Evolutionary conservation across 1,139 yeast genomes (phyloP), one percentile per base, ranked within the genome.

Genomic region (Suzukiozyma palmioleophila): DNA sequence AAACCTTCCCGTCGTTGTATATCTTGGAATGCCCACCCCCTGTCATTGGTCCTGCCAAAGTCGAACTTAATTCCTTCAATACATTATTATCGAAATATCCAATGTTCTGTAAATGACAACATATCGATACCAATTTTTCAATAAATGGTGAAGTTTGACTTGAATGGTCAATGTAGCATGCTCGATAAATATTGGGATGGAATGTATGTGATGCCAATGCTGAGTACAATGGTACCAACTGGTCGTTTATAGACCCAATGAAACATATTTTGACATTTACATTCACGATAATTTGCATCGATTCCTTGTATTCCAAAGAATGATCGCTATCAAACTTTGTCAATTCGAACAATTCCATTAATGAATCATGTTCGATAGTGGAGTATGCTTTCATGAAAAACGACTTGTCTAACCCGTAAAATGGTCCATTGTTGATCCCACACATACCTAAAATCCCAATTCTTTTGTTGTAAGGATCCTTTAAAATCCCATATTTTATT

Each of bases 11-110:
- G 50, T 87, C 96, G 53, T 85, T 85, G 59, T 92, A 92, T 35
- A 92, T 81, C 48, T 78, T 83, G 0, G 97, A 89, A 59, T 92
- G 97, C 0, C 97, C 97, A 12, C 95, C 92, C 3, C 97, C 96
- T 0, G 96, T 90, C 40, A 92, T 66, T 2, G 96, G 84, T 0
- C 97, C 97, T 0, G 95, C 92, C 47, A 92, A 68, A 0, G 90
- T 78, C 13, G 79, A 75, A 43, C 96, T 85, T 31, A 92, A 73
- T 54, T 92, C 97, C 49, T 83, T 83, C 21, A 90, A 69, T 4
- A 85, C 84, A 32, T 84, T 85, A 51, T 84, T 87, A 52, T 85
- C 95, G 41, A 81, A 79, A 44, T 62, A 74, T 0, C 94, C 92
- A 39, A 80, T 50, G 53, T 85, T 82, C 40, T 78, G 77, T 34